Evolutionary conservation across 2,329 filamentous ascomycete species (phyloP).

Genomic region (Aspergillus melleus): DNA sequence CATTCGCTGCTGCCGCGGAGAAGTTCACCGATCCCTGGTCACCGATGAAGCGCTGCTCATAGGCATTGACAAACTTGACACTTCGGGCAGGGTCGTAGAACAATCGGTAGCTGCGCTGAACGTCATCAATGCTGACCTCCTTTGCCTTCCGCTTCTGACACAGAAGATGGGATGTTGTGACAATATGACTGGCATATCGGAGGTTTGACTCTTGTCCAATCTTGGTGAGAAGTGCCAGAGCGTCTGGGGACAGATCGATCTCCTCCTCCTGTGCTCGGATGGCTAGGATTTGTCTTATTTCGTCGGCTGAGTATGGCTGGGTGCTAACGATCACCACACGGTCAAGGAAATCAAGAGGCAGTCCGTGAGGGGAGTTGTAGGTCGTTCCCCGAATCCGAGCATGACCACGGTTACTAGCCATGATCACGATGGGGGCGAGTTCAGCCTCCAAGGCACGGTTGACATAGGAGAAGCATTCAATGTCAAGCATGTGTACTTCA

Average conservation of each 20-base stretch:
- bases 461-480: slow-evolving; percentile 98
- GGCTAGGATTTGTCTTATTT: slow-evolving; percentile 88
- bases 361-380: slow-evolving; percentile 88
- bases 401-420: slow-evolving; percentile 95
- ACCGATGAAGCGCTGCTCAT: slow-evolving; percentile 89
- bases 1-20: slow-evolving; percentile 45
- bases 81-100: slow-evolving; percentile 90
- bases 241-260: slow-evolving; percentile 85
- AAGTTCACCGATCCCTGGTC: slow-evolving; percentile 80
- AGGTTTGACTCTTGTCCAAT: slow-evolving; percentile 91
- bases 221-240: slow-evolving; percentile 89
- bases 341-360: slow-evolving; percentile 94
- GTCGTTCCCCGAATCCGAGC: slow-evolving; percentile 90
- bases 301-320: slow-evolving; percentile 75
- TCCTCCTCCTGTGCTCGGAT: slow-evolving; percentile 96
- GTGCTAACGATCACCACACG: slow-evolving; percentile 96
- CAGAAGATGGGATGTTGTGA: slow-evolving; percentile 88
- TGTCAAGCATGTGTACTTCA: slow-evolving; percentile 99
- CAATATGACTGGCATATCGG: slow-evolving; percentile 95
- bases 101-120: slow-evolving; percentile 87
- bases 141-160: slow-evolving; percentile 81
- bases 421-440: slow-evolving; percentile 95
- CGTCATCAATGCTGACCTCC: slow-evolving; percentile 81
- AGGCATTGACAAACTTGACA: slow-evolving; percentile 85
- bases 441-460: slow-evolving; percentile 95